Base-by-base conservation (phyloP, 495 filamentous ascomycete genomes). In the Xylaria telfairii region DNA sequence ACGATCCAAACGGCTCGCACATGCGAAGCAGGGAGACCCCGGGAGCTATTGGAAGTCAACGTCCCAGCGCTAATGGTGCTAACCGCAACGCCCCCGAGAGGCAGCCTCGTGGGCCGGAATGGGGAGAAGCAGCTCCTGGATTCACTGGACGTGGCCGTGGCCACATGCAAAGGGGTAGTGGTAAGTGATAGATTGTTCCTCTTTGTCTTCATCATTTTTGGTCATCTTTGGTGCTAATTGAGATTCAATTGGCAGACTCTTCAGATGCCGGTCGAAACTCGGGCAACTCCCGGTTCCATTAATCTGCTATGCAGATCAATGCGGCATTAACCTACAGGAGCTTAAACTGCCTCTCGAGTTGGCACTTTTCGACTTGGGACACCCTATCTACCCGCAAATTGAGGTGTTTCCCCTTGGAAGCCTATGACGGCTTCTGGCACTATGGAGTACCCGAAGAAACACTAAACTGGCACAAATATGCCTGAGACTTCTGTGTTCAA, bases 11-110 rank as follows among this genome's bases (percentile, higher is more conserved):
- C 79, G 73, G 73, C 66, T 75, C 76, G 3, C 78, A 79, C 54
- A 73, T 77, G 60, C 78, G 78, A 21, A 77, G 78, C 26, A 72
- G 85, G 69, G 78, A 83, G 53, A 79, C 83, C 19, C 81, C 92
- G 37, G 94, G 93, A 2, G 89, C 93, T 47, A 97, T 96, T 76
- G 93, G 94, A 71, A 94, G 94, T 80, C 94, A 97, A 78, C 90
- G 94, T 71, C 89, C 92, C 30, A 86, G 90, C 69, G 86, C 89
- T 74, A 91, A 90, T 76, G 85, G 89, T 56, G 83, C 82, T 73
- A 86, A 87, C 64, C 88, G 90, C 70, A 91, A 90, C 77, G 87
- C 90, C 70, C 92, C 93, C 60, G 89, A 95, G 72, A 87, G 94
- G 71, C 93, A 97, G 80, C 93, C 94, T 60, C 89, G 91, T 74